Evolutionary conservation across 2,329 filamentous ascomycete species (phyloP).

Genomic region (Pyrenophora tritici-repentis): DNA sequence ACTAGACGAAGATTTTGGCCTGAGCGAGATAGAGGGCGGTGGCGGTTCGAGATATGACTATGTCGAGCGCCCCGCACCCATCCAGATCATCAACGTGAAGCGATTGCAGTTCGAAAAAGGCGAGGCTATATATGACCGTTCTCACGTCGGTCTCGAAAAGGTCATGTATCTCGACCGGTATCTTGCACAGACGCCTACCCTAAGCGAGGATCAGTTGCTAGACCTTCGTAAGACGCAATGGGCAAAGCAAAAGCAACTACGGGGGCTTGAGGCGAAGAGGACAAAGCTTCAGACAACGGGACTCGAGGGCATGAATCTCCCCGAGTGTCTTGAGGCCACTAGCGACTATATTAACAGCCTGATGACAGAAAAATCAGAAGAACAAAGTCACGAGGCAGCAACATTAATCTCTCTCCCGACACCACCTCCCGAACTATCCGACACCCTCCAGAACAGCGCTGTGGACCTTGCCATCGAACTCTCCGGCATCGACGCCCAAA

Average conservation of each 20-base stretch:
- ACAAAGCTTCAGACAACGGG: slow-evolving; percentile 49
- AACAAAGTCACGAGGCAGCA: slow-evolving; percentile 6
- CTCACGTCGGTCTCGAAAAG: slow-evolving; percentile 77
- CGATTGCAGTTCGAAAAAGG: slow-evolving; percentile 71
- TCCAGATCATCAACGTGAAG: slow-evolving; percentile 89
- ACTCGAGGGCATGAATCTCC: slow-evolving; percentile 32
- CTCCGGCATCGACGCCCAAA: slow-evolving; percentile 39
- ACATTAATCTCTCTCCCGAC: slow-evolving; percentile 16
- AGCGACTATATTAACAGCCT: slow-evolving; percentile 31
- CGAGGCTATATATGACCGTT: slow-evolving; percentile 53
- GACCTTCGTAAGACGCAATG: slow-evolving; percentile 71
- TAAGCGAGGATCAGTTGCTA: slow-evolving; percentile 56
- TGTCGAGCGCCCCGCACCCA: slow-evolving; percentile 71
- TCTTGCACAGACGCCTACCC: slow-evolving; percentile 47
- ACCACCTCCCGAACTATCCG: slow-evolving; percentile 28
- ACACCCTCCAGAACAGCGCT: slow-evolving; percentile 28
- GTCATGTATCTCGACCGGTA: slow-evolving; percentile 88
- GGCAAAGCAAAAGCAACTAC: slow-evolving; percentile 71
- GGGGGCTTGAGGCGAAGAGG: slow-evolving; percentile 57
- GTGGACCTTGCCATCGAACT: slow-evolving; percentile 31
- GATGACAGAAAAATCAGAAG: slow-evolving; percentile 12
- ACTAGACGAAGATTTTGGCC: slow-evolving; percentile 83
- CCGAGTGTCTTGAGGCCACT: slow-evolving; percentile 39
- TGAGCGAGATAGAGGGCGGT: slow-evolving; percentile 65
- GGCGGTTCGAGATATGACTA: slow-evolving; percentile 39